Conservation (phyloP, 768 basidiomycete genomes). For the Hortiboletus flavorubellus region DNA sequence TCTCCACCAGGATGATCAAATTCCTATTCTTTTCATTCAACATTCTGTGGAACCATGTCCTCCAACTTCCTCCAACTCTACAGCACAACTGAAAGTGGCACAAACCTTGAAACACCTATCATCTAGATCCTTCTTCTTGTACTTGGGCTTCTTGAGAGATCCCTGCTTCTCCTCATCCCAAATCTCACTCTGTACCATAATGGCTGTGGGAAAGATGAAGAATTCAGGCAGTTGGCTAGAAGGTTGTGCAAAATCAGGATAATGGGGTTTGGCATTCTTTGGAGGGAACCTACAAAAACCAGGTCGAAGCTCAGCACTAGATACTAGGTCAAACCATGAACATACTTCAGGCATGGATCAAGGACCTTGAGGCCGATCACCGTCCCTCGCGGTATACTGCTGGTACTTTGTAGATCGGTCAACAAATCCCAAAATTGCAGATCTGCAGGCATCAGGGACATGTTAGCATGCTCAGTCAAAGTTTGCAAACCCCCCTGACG, state of each 20-base stretch:
- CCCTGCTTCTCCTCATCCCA: conserved; percentile 65
- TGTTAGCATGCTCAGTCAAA: background rate
- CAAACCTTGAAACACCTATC: conserved; percentile 69
- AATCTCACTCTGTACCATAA: conserved; percentile 62
- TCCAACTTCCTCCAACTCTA: too few species aligned
- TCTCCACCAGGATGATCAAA: too few species aligned
- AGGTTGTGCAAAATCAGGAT: conserved; percentile 25
- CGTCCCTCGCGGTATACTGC: conserved; percentile 68
- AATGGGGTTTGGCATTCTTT: conserved; percentile 55
- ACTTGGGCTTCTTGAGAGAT: conserved; percentile 56
- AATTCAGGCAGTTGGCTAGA: conserved; percentile 30
- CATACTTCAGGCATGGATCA: conserved; percentile 83
- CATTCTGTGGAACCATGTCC: too few species aligned
- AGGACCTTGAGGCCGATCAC: conserved; percentile 74
- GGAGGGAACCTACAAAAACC: conserved; percentile 69
- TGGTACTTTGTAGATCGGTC: conserved; percentile 57
- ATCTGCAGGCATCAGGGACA: conserved; percentile 1
- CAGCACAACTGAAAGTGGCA: too few species aligned
- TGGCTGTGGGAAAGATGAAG: conserved; percentile 47
- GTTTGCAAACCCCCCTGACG: conserved; percentile 50
- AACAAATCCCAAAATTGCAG: conserved; percentile 54
- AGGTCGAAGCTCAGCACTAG: background rate
- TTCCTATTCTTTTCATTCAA: too few species aligned
- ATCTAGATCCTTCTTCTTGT: conserved; percentile 83
- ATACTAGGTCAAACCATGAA: background rate